Conservation (phyloP, 176 grass and related monocot genomes). For the Zea mays region Zm-B73-REFERENCE-NAM-5.0 NC_050098.1:191131501-191132000, state of each 20-base stretch:
- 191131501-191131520: background rate
- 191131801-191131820: background rate
- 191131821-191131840: background rate
- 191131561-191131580: background rate
- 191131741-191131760: background rate
- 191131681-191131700: background rate
- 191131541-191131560: slow-evolving; percentile 9
- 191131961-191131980: background rate
- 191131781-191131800: background rate
- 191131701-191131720: background rate
- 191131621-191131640: background rate
- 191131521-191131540: background rate
- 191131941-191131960: background rate
- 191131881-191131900: background rate
- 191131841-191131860: slow-evolving; percentile 12
- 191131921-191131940: background rate
- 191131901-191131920: background rate
- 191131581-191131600: background rate
- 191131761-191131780: background rate
- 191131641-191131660: background rate
- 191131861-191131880: background rate
- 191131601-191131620: background rate
- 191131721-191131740: background rate
- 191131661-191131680: no score
- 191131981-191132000: slow-evolving; percentile 28